phyloP scores from a whole-genome alignment of 257 asterid species.

The Rhazya stricta region DNA sequence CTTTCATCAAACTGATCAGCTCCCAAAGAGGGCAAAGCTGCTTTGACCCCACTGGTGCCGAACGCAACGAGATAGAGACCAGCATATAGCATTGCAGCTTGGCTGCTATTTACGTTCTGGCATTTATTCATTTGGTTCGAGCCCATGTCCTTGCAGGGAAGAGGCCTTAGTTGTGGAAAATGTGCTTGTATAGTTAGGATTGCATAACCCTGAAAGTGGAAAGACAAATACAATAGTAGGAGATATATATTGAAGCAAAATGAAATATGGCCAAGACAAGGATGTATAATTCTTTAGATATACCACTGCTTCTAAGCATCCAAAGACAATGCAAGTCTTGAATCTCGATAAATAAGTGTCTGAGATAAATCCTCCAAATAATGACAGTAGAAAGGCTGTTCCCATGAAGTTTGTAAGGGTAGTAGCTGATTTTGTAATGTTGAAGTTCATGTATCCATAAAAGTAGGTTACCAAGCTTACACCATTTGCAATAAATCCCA shows the following conservation, averaged over 20 bases:
- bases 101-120: slow-evolving; percentile 34
- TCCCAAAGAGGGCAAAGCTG: slow-evolving; percentile 64
- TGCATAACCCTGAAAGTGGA: slow-evolving; percentile 46
- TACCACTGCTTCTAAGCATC: slow-evolving; percentile 46
- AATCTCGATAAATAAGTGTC: slow-evolving; percentile 60
- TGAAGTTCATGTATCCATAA: slow-evolving; percentile 55
- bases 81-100: slow-evolving; percentile 39
- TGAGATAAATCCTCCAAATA: slow-evolving; percentile 56
- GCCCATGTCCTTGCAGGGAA: slow-evolving; percentile 56
- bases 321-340: slow-evolving; percentile 52
- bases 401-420: slow-evolving; percentile 55
- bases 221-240: background rate
- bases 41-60: slow-evolving; percentile 60
- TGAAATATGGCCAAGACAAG: background rate
- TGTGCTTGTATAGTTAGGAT: slow-evolving; percentile 75
- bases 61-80: slow-evolving; percentile 67
- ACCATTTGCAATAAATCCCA: slow-evolving; percentile 45
- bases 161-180: slow-evolving; percentile 47
- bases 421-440: slow-evolving; percentile 52
- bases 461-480: slow-evolving; percentile 58
- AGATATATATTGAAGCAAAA: background rate
- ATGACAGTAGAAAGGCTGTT: slow-evolving; percentile 44
- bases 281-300: background rate
- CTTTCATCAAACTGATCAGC: slow-evolving; percentile 70
- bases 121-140: slow-evolving; percentile 33